Conservation (phyloP, 345 rosid genomes). For the Microthlaspi erraticum region DNA sequence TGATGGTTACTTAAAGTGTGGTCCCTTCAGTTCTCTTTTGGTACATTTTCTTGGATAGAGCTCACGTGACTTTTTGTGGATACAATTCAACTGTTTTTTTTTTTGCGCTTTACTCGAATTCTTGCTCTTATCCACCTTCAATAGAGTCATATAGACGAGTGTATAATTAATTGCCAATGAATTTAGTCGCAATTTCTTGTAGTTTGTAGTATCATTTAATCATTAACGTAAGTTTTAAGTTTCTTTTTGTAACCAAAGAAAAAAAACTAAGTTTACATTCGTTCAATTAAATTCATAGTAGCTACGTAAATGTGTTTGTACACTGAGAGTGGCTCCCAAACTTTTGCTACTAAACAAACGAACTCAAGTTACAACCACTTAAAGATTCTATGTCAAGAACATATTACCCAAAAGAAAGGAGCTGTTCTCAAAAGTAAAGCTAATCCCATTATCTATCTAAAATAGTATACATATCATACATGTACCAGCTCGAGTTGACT, state of each 20-base stretch:
- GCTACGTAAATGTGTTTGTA: conserved; percentile 1
- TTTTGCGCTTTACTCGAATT: neutral
- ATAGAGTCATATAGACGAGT: neutral
- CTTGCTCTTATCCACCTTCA: conserved; percentile 32
- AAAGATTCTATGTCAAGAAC: conserved; percentile 35
- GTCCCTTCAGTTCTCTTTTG: conserved; percentile 33
- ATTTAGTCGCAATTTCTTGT: neutral
- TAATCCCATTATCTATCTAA: conserved; percentile 2
- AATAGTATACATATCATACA: neutral
- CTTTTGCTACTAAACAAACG: neutral
- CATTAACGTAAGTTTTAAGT: neutral
- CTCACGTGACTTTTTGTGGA: conserved; percentile 41
- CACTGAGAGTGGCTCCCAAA: conserved; percentile 6
- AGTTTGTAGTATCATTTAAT: neutral
- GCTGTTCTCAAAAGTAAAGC: conserved; percentile 23
- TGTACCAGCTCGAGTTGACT: conserved; percentile 5
- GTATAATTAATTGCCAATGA: neutral
- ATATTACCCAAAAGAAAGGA: conserved; percentile 28
- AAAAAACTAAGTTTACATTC: neutral
- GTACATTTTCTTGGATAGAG: conserved; percentile 31
- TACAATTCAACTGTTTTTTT: conserved; percentile 15
- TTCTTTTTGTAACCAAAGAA: neutral
- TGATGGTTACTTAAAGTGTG: conserved; percentile 33
- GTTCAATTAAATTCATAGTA: conserved; percentile 10
- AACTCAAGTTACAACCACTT: conserved; percentile 34